Evolutionary conservation across 768 basidiomycete species (phyloP).

Genomic region (Mrakia gelida): DNA sequence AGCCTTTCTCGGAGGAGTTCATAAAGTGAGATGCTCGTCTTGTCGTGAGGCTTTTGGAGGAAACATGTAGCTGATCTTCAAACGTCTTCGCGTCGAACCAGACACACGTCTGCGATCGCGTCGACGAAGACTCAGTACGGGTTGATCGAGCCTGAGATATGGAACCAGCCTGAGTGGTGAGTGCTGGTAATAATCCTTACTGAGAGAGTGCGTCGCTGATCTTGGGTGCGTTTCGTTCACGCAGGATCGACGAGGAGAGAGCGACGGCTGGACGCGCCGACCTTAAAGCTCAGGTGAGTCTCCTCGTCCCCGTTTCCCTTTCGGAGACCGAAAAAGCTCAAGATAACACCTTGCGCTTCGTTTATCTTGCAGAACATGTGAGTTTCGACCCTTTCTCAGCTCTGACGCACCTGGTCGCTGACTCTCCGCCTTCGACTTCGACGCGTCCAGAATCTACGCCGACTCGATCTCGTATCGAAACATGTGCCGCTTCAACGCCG

Average conservation of each 20-base stretch:
- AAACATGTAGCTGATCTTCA: not conserved
- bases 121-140: constrained; percentile 61
- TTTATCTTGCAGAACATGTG: constrained; percentile 46
- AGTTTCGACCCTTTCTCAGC: not conserved
- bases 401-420: not conserved
- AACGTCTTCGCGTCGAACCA: not conserved
- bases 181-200: not conserved
- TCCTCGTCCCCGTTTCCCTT: not conserved
- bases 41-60: not conserved
- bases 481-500: constrained; percentile 26
- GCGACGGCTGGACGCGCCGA: constrained; percentile 57
- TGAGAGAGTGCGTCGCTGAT: not conserved
- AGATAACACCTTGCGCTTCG: not conserved
- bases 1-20: not conserved
- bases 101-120: constrained; percentile 53
- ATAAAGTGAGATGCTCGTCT: not conserved
- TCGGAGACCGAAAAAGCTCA: not conserved
- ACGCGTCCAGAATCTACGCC: constrained; percentile 46
- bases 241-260: constrained; percentile 65
- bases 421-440: not conserved
- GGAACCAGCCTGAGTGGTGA: constrained; percentile 67
- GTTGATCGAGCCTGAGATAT: constrained; percentile 57
- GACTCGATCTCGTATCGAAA: constrained; percentile 51
- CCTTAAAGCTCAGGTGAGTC: constrained; percentile 47
- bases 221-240: no score